Conservation (phyloP, 1,139 yeast species). For the Pichia sp. region DNA sequence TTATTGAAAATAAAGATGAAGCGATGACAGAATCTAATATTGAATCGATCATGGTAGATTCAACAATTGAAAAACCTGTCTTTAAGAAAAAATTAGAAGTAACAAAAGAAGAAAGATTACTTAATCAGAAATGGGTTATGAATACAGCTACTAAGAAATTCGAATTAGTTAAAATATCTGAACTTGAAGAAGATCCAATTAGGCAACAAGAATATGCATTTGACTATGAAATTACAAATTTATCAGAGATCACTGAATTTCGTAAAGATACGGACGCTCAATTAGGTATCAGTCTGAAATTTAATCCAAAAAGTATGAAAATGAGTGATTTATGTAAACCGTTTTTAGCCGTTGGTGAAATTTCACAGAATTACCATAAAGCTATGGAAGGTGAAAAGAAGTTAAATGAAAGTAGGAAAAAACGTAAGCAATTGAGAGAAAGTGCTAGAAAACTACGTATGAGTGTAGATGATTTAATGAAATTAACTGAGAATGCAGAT, state of each 20-base stretch:
- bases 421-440: constrained; percentile 35
- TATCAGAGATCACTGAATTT: constrained; percentile 4
- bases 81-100: constrained; percentile 1
- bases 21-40: not conserved
- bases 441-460: constrained; percentile 39
- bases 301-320: constrained; percentile 58
- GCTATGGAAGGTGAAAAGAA: constrained; percentile 52
- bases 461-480: constrained; percentile 26
- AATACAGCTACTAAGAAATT: constrained; percentile 1
- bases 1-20: not conserved
- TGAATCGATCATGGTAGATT: not conserved
- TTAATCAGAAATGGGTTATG: constrained; percentile 6
- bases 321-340: constrained; percentile 83
- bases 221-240: constrained; percentile 11
- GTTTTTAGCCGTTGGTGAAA: constrained; percentile 70
- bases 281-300: constrained; percentile 37
- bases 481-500: constrained; percentile 23
- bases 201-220: constrained; percentile 8
- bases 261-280: constrained; percentile 35
- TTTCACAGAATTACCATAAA: constrained; percentile 55
- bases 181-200: constrained; percentile 1
- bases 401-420: constrained; percentile 34
- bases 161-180: constrained; percentile 6
- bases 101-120: constrained; percentile 5
- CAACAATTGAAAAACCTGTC: not conserved